Base-by-base conservation (phyloP, 345 rosid species). In the Aethionema arabicum region DNA sequence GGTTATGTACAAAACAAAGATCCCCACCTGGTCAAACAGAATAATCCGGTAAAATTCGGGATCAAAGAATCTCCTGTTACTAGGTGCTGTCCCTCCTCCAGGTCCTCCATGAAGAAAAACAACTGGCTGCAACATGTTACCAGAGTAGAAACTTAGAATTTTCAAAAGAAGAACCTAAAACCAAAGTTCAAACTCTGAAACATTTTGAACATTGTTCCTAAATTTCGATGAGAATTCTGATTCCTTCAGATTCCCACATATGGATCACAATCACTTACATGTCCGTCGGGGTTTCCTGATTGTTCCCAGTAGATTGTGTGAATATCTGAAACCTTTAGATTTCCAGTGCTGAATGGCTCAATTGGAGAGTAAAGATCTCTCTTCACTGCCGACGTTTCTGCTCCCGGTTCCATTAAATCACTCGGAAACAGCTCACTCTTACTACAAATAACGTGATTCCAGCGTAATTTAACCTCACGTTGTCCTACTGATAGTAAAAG, bases 31-130 rank as follows among this genome's bases (percentile, higher is more conserved):
- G 72, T 92, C 98, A 67, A 92, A 87, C 29, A 92, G 77, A 70
- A 92, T 53, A 70, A 92, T 89, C 32, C 91, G 76, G 69, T 83
- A 89, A 77, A 83, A 86, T 11, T 78, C 81, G 27, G 96, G 93
- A 77, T 92, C 95, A 52, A 92, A 92, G 72, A 92, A 85, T 76
- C 83, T 81, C 33, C 93, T 79, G 63, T 92, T 89, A 50, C 73
- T 77, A 9, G 97, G 93, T 12, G 91, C 32, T 1, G 91, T 85
- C 54, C 96, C 96, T 72, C 96, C 96, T 61, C 98, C 98, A n/a
- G 98, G 98, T 10, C 98, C 98, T 12, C 98, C 98, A 39, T 89
- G 98, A 74, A 92, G 91, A 76, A 92, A 92, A 14, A 92, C 83
- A 65, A 85, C 86, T n/a, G 98, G 91, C 98, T 89, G 84, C 76